Evolutionary conservation across 805 yeast genomes (phyloP).

Genomic region (Sungouiozyma ichnusensis): DNA sequence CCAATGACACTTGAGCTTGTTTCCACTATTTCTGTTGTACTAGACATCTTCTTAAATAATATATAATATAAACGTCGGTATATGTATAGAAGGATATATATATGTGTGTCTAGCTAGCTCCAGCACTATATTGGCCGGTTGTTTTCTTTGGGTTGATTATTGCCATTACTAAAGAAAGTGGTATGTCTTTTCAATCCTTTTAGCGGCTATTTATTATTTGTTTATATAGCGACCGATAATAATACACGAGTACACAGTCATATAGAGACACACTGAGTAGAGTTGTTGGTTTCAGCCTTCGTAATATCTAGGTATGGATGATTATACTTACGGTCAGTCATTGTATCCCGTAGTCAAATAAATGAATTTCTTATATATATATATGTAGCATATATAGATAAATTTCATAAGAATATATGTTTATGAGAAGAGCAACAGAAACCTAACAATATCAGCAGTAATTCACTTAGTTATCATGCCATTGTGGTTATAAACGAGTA

Average conservation of each 20-base stretch:
- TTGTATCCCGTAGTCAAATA: no score
- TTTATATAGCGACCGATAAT: neutral
- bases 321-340: no score
- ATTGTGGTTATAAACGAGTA: constrained; percentile 13
- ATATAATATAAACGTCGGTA: no score
- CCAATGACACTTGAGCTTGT: constrained; percentile 22
- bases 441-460: neutral
- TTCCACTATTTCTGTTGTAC: constrained; percentile 15
- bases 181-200: neutral
- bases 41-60: neutral
- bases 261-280: no score
- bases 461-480: neutral
- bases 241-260: no score
- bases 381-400: no score
- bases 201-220: neutral
- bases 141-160: neutral
- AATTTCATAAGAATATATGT: neutral
- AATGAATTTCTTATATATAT: neutral
- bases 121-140: no score
- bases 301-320: no score
- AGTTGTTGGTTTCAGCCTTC: no score
- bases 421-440: neutral
- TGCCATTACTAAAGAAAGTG: neutral
- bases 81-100: neutral
- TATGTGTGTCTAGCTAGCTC: neutral